phyloP scores from a whole-genome alignment of 129 eudicot species.

The Helichrysum umbraculigerum region DNA sequence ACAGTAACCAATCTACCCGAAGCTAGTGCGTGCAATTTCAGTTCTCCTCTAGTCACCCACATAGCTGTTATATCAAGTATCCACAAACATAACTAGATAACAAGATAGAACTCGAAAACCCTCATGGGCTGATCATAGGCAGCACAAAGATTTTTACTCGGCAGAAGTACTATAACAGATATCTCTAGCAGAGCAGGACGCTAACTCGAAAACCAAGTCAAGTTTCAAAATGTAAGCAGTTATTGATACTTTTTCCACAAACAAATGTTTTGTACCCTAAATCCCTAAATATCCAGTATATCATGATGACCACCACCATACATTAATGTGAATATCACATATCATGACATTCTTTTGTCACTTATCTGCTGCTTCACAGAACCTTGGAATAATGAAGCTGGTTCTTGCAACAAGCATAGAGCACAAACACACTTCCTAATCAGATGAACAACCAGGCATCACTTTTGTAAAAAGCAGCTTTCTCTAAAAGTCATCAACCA shows the following conservation, averaged over 20 bases:
- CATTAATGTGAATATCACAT: conserved; percentile 1
- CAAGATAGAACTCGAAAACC: not conserved
- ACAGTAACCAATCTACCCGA: not conserved
- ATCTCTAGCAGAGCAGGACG: conserved; percentile 11
- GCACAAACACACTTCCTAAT: conserved; percentile 6
- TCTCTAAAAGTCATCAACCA: conserved; percentile 16
- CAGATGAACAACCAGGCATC: conserved; percentile 19
- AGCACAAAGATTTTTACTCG: not conserved
- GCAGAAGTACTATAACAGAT: not conserved
- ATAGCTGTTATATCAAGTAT: not conserved
- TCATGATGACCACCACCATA: conserved; percentile 15
- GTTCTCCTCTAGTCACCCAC: conserved; percentile 11
- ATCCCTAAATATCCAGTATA: not conserved
- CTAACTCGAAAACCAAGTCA: not conserved
- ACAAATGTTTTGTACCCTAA: conserved; percentile 21
- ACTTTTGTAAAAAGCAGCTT: conserved; percentile 5
- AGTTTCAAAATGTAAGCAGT: conserved; percentile 18
- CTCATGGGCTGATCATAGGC: not conserved
- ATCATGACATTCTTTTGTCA: not conserved
- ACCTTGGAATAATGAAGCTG: conserved; percentile 7
- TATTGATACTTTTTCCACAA: conserved; percentile 12
- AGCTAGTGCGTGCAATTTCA: not conserved
- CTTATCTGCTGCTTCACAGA: conserved; percentile 15
- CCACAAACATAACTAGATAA: not conserved
- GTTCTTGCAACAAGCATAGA: not conserved